Evolutionary conservation across 768 basidiomycete genomes (phyloP), one percentile per base, ranked within the genome.

Genomic region (Hygrophoropsis aurantiaca): DNA sequence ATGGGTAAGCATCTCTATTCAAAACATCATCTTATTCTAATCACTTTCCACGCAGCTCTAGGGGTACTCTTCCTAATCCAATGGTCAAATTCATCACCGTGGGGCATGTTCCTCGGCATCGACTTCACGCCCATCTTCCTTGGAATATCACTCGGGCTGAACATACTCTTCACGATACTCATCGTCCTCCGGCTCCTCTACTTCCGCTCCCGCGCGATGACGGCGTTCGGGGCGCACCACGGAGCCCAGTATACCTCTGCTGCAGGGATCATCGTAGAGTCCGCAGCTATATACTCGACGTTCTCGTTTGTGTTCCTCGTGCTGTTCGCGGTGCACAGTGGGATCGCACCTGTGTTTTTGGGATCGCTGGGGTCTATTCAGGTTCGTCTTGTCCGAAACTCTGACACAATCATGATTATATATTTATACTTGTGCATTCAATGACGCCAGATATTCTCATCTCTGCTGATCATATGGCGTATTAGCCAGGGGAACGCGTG

Each of bases 251-350:
- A 72, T 42, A 58, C 64, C 4, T 63, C 58, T 2, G 44, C 70
- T 10, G 60, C 59, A 8, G 56, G 70, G 4, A 69, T 74, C 55
- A 32, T 68, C 24, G 40, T 73, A 39, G 71, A 73, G 51, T 67
- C 65, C 0, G 67, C 66, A 2, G 54, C 62, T 3, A 36, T 67
- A 3, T 70, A 68, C 38, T 56, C 64, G 4, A 13, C 52, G 5
- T 40, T 58, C 13, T 58, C 58, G 0, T 10, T 72, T 7, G 23
- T 67, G 0, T 68, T 73, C 44, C 38, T 73, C 18, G 45, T 64
- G 13, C 38, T 58, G 13, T 71, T 60, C 39, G 53, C 51, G 4
- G 8, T 49, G 7, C 40, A 51, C 11, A 59, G 50, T 11, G 36
- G 57, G 0, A 39, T 65, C 4, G 61, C 61, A 24, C 63, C 65